Base-by-base conservation (phyloP, 805 yeast species). In the Kuraishia molischiana region DNA sequence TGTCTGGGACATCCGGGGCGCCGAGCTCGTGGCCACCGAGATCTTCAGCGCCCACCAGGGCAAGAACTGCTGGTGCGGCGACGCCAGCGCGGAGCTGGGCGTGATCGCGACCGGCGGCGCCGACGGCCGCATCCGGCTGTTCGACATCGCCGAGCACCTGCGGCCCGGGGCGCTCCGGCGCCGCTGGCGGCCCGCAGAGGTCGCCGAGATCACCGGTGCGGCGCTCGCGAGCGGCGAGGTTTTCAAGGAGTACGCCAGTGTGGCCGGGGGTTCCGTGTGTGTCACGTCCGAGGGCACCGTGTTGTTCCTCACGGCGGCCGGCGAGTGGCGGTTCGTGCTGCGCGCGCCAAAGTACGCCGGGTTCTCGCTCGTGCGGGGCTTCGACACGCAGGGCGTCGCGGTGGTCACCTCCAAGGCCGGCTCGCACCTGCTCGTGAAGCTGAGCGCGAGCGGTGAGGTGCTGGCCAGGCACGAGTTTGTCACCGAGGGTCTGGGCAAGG, bases 31-130 rank as follows among this genome's bases (percentile, higher is more conserved):
- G 5, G 74, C 74, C 44, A 45, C 52, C 2, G 66, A 65, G 26
- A 62, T 76, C 2, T 69, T 72, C 46, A 85, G 82, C 37, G 75
- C 80, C 18, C 97, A 89, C 52, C 66, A 73, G 24, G 96, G 95
- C 3, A 81, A 92, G 53, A 90, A 85, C 51, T 72, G 83, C 1
- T 92, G 97, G 98, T 75, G 85, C 19, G 72, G 81, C 2, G 84
- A 77, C 46, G 66, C 76, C 0, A 66, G 69, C 32, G 66, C 64
- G 24, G 48, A 53, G 0, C 51, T 61, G 17, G 53, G 64, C 36
- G 46, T 79, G 2, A 77, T 81, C 5, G 87, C 77, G 2, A 84
- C 95, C 10, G 92, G 95, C 31, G 98, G 98, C 28, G 94, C 95
- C 29, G 98, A 92, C 59, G 97, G 97, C 0, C 73, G 83, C 46